These are phyloP conservation scores for Onygenales sp. DNA, from an alignment of 2,329 filamentous ascomycete genomes.

Conservation along the genomic window DNA sequence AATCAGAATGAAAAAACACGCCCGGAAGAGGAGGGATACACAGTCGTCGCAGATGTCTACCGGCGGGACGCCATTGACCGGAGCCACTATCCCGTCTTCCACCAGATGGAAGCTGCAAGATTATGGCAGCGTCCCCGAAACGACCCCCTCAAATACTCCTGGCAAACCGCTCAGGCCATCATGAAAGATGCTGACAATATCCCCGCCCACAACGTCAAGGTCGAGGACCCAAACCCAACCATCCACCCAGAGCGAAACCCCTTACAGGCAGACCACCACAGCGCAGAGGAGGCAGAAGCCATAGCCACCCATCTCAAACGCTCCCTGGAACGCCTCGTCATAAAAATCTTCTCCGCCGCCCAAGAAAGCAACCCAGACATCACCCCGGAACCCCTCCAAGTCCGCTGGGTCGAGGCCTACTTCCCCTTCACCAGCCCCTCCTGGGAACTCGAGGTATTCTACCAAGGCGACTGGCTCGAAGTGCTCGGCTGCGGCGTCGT, in stretches of 20 bases:
- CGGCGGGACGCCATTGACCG: slow-evolving; percentile 88
- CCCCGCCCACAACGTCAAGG: slow-evolving; percentile 62
- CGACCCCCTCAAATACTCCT: slow-evolving; percentile 22
- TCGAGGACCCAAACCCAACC: slow-evolving; percentile 75
- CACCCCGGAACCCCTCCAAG: slow-evolving; percentile 62
- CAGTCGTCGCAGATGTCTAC: slow-evolving; percentile 92
- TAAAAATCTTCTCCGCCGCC: slow-evolving; percentile 76
- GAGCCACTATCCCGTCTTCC: slow-evolving; percentile 92
- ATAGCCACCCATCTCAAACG: slow-evolving; percentile 79
- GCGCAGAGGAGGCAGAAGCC: slow-evolving; percentile 67
- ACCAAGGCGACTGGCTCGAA: slow-evolving; percentile 91
- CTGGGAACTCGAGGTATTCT: slow-evolving; percentile 94
- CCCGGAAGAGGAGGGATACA: slow-evolving; percentile 57
- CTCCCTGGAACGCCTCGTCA: slow-evolving; percentile 79
- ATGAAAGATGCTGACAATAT: slow-evolving; percentile 61
- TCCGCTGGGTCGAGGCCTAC: slow-evolving; percentile 94
- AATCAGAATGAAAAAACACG: slow-evolving; percentile 28
- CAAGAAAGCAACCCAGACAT: slow-evolving; percentile 44
- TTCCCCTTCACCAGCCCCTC: slow-evolving; percentile 95
- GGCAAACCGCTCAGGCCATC: slow-evolving; percentile 50
- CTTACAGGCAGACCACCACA: slow-evolving; percentile 63
- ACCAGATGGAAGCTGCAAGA: slow-evolving; percentile 94
- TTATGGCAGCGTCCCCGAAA: slow-evolving; percentile 63
- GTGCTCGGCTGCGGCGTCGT: slow-evolving; percentile 88
- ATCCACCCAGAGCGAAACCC: slow-evolving; percentile 73